Evolutionary conservation across 768 basidiomycete genomes (phyloP), one percentile per base, ranked within the genome.

Genomic region (Coprinellus aureogranulatus): DNA sequence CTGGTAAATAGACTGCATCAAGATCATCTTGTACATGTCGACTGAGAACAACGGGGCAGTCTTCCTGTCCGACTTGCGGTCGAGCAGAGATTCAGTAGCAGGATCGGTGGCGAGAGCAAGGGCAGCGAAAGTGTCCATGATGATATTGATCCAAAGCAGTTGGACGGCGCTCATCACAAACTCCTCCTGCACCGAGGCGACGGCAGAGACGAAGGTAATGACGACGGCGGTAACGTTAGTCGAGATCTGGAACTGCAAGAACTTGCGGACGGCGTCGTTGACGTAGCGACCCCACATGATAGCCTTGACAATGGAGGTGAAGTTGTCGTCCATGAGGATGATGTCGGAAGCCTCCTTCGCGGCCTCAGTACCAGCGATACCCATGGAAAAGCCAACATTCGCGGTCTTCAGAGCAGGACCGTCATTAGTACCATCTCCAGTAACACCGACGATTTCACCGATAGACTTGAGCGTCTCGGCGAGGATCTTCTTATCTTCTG

Each of bases 281-380:
- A 99, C 96, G 66, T 94, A 96, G 50, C 97, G 91, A 42, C 97
- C 97, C 96, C 97, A 98, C 80, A 97, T 94, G 65, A 98, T 97
- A 55, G 97, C 97, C 64, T 93, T 89, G 63, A 98, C 93, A 66
- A 99, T 95, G 2, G 92, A 95, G 3, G 92, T 77, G 69, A 99
- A 98, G 69, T 96, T 95, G 73, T 95, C 94, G 68, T 94, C 91
- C 95, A 97, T 97, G 41, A 98, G 85, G 65, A 98, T 95, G 67
- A 99, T 97, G 66, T 99, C 97, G 6, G 96, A 98, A 1, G 97
- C 97, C 71, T 98, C 95, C 73, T 99, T 98, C 48, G 97, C 95
- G 18, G 98, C 94, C 70, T 99, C 97, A 1, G 97, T 99, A 10
- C 97, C 97, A 28, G 94, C 87, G 62, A 94, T 88, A 63, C 92